phyloP scores from a whole-genome alignment of 768 basidiomycete species.

The Xerocomellus chrysenteron region DNA sequence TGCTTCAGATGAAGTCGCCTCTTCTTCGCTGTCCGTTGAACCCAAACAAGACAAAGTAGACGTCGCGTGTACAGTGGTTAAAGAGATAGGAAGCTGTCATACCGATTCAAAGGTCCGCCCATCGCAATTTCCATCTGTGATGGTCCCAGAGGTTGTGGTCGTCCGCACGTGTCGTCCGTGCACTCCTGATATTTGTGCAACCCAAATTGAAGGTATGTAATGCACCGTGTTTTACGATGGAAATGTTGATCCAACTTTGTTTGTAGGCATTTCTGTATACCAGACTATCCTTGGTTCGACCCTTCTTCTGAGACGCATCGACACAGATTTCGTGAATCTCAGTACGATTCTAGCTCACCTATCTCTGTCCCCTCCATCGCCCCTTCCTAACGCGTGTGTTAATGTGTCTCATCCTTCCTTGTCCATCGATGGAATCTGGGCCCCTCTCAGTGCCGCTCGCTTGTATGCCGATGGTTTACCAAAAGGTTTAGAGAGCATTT shows the following conservation, averaged over 20 bases:
- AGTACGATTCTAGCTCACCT: constrained; percentile 44
- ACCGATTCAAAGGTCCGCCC: background rate
- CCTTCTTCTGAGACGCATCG: constrained; percentile 66
- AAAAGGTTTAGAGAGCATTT: constrained; percentile 45
- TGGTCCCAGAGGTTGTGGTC: constrained; percentile 40
- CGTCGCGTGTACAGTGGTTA: background rate
- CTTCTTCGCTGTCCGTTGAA: background rate
- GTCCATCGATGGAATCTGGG: constrained; percentile 64
- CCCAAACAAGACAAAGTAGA: constrained; percentile 3
- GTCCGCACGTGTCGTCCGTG: constrained; percentile 66
- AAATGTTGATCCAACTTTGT: constrained; percentile 8
- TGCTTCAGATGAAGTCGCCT: background rate
- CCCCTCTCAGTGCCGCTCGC: constrained; percentile 55
- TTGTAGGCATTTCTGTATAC: constrained; percentile 69
- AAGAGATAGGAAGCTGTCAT: constrained; percentile 6
- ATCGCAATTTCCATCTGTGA: constrained; percentile 1
- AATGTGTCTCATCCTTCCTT: constrained; percentile 52
- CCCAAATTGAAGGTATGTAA: constrained; percentile 66
- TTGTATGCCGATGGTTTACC: constrained; percentile 37
- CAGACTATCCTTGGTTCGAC: constrained; percentile 59
- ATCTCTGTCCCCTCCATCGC: constrained; percentile 32
- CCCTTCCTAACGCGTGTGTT: constrained; percentile 45
- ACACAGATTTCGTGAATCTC: constrained; percentile 78
- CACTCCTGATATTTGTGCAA: constrained; percentile 61
- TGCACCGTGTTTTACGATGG: background rate